Conservation (phyloP, 2,329 filamentous ascomycete species). For the Fusarium torulosum region DNA sequence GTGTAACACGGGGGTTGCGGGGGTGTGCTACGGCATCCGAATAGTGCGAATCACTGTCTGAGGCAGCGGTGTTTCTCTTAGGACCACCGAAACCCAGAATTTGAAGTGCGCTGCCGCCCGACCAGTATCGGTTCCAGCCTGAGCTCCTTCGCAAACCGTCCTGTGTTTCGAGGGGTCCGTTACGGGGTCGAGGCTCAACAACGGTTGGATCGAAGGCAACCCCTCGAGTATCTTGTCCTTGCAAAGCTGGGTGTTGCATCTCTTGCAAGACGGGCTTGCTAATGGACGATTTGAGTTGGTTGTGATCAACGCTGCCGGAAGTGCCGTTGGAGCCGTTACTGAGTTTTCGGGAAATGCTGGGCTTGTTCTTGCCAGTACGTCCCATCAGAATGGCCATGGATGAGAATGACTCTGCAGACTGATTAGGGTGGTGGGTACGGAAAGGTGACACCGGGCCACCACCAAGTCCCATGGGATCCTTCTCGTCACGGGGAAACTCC, state of each 20-base stretch:
- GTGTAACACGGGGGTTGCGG: slow-evolving; percentile 63
- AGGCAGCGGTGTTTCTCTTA: slow-evolving; percentile 65
- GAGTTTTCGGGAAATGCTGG: slow-evolving; percentile 61
- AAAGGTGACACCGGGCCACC: slow-evolving; percentile 59
- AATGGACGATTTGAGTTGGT: slow-evolving; percentile 72
- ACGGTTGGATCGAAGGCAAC: slow-evolving; percentile 55
- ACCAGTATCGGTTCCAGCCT: slow-evolving; percentile 84
- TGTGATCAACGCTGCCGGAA: slow-evolving; percentile 68
- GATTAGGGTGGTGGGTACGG: slow-evolving; percentile 65
- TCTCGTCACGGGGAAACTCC: slow-evolving; percentile 66
- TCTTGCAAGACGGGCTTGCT: slow-evolving; percentile 70
- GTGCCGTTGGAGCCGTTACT: slow-evolving; percentile 67
- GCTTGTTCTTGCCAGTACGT: slow-evolving; percentile 62
- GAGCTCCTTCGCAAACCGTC: slow-evolving; percentile 71
- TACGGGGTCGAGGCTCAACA: slow-evolving; percentile 54
- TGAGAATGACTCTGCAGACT: slow-evolving; percentile 69
- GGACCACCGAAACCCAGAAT: slow-evolving; percentile 70
- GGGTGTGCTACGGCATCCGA: slow-evolving; percentile 52
- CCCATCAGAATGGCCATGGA: slow-evolving; percentile 77
- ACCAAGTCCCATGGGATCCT: slow-evolving; percentile 64
- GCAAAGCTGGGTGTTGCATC: slow-evolving; percentile 50
- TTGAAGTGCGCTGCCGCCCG: slow-evolving; percentile 76
- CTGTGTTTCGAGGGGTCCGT: slow-evolving; percentile 52
- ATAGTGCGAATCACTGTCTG: slow-evolving; percentile 69
- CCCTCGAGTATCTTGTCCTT: slow-evolving; percentile 57